Percentiles rank a stretch among this genome's conserved stretches.
phyloP scores from a whole-genome alignment of 495 filamentous ascomycete genomes.

The Penicillium daleae region DNA sequence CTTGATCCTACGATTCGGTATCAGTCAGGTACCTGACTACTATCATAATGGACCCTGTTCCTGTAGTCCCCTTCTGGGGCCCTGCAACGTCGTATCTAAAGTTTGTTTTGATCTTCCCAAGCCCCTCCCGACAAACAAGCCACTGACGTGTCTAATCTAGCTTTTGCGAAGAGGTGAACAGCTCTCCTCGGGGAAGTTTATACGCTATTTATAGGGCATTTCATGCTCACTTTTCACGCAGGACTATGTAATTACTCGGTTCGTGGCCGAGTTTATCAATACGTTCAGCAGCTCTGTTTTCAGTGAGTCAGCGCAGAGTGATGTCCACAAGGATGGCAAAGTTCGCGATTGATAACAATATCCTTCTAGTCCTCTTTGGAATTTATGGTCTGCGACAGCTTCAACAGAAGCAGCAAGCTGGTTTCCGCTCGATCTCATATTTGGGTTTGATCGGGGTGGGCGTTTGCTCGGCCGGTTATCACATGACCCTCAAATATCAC shows the following conservation, averaged over 20 bases:
- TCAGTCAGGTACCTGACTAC: not conserved
- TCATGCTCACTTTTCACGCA: slow-evolving; percentile 12
- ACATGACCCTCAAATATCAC: slow-evolving; percentile 42
- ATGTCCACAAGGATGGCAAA: not conserved
- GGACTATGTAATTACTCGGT: slow-evolving; percentile 40
- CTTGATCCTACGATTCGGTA: not conserved
- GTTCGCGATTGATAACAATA: not conserved
- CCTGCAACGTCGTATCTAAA: slow-evolving; percentile 38
- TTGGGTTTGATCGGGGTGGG: slow-evolving; percentile 39
- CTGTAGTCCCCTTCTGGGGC: slow-evolving; percentile 32
- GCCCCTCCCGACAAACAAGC: not conserved
- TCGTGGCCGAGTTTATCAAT: slow-evolving; percentile 42
- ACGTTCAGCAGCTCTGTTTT: slow-evolving; percentile 35
- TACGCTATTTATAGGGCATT: not conserved
- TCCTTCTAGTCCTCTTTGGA: slow-evolving; percentile 29
- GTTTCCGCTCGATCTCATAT: slow-evolving; percentile 33
- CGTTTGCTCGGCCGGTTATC: slow-evolving; percentile 36
- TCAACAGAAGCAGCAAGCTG: slow-evolving; percentile 14
- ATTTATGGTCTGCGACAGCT: slow-evolving; percentile 33
- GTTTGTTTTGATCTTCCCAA: slow-evolving; percentile 21
- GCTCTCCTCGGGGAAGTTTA: not conserved
- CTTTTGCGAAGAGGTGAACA: slow-evolving; percentile 40
- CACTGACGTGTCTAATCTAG: slow-evolving; percentile 19
- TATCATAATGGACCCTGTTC: not conserved
- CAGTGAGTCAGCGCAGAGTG: slow-evolving; percentile 18